Base-by-base conservation (phyloP, 371 early-diverging fungal genomes). In the Mortierella sp. region DNA sequence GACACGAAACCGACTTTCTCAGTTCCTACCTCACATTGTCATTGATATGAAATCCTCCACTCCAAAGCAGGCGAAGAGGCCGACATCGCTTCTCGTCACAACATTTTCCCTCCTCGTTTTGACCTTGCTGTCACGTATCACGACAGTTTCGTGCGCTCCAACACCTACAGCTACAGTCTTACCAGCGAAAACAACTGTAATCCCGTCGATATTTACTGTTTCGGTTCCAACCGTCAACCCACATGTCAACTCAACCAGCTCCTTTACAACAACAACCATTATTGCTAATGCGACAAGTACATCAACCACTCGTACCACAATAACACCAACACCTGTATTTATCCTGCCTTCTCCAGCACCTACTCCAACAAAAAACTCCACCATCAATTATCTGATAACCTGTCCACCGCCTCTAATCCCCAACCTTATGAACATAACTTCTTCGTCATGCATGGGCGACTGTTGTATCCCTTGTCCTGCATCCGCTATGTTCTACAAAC, bases 391-490 rank as follows among this genome's bases (percentile, higher is more conserved):
- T 55, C 43, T 36, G 32, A 16, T 21, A 24, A 36, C 57, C 21
- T 70, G 70, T 40, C 70, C 70, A 2, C 70, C 70, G 22, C 70
- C 70, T 7, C 19, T 70, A 53, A 38, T 70, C 36, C 58, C 40
- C 7, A 70, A 70, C 32, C 24, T 58, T 21, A 47, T 48, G 33
- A 70, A 70, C n/a, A 24, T 64, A 24, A 48, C 45, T 16, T 43
- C 66, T 0, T 16, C 66, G 16, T 9, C 55, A 22, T 55, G 55
- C 22, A 50, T 38, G 11, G 82, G 76, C 0, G 32, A 16, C 0
- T 81, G 82, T 38, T 81, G 82, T 38, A 6, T 76, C 1, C 76
- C 82, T 2, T 81, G 82, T 10, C 82, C 82, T 0, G 82, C 67
- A 40, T 66, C 76, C 6, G 32, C 67, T 13, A 65, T 69, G 4